These are phyloP conservation scores for Wickerhamomyces hampshirensis DNA, from an alignment of 805 yeast species.

Conservation along the genomic window DNA sequence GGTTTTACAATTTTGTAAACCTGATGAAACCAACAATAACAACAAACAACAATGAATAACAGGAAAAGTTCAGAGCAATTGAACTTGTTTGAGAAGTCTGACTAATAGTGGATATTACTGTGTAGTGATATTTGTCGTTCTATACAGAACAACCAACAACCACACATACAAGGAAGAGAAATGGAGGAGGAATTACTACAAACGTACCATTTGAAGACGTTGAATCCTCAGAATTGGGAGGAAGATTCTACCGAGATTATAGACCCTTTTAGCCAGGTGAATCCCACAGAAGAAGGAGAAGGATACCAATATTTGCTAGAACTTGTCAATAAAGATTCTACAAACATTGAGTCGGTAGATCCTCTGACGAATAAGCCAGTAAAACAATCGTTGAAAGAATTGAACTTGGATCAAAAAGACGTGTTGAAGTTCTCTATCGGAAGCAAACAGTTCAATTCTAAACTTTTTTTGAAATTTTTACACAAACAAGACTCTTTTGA, in stretches of 20 bases:
- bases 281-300: slow-evolving; percentile 7
- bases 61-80: too few species aligned
- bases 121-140: too few species aligned
- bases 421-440: slow-evolving; percentile 47
- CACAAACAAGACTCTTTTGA: slow-evolving; percentile 52
- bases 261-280: too few species aligned
- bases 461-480: slow-evolving; percentile 47
- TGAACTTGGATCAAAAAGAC: slow-evolving; percentile 32
- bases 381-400: slow-evolving; percentile 35
- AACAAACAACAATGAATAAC: too few species aligned
- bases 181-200: slow-evolving; percentile 27
- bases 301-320: slow-evolving; percentile 13
- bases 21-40: too few species aligned
- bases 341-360: slow-evolving; percentile 38
- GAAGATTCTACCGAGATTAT: too few species aligned
- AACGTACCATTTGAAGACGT: slow-evolving; percentile 40
- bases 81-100: too few species aligned
- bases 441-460: slow-evolving; percentile 55
- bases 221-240: slow-evolving; percentile 37
- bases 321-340: slow-evolving; percentile 23
- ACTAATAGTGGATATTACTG: too few species aligned
- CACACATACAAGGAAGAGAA: too few species aligned
- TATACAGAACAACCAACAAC: too few species aligned
- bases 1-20: too few species aligned
- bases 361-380: slow-evolving; percentile 53